A percentile compares a stretch with the other conserved stretches of the same genome.
phyloP scores from a whole-genome alignment of 352 stramenopile genomes.

The Phytophthora foliorum region DNA sequence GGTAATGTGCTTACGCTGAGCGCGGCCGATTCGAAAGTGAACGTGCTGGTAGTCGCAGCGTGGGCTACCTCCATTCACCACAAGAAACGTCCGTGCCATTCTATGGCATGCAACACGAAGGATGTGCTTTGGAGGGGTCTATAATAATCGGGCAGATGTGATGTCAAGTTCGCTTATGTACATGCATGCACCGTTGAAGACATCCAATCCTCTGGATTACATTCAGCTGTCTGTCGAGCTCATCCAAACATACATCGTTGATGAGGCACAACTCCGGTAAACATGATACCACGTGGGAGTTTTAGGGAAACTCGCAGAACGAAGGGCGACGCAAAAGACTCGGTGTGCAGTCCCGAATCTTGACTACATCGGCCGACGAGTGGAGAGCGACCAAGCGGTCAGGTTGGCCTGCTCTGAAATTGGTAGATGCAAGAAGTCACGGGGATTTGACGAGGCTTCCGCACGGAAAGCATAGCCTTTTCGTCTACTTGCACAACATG shows the following conservation, averaged over 20 bases:
- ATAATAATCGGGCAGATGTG: constrained; percentile 21
- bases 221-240: neutral
- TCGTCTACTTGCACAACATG: too few relatives aligned
- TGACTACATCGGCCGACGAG: too few relatives aligned
- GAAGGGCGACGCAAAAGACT: too few relatives aligned
- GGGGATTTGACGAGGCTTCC: too few relatives aligned
- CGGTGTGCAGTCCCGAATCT: too few relatives aligned
- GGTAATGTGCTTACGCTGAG: neutral
- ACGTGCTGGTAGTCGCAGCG: neutral
- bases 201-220: constrained; percentile 24
- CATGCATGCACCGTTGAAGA: neutral
- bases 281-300: too few relatives aligned
- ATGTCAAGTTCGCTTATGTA: constrained; percentile 2
- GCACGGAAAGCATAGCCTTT: too few relatives aligned
- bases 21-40: neutral
- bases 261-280: too few relatives aligned
- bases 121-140: constrained; percentile 2
- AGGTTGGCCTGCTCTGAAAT: too few relatives aligned
- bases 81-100: neutral
- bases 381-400: too few relatives aligned
- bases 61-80: neutral
- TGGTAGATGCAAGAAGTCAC: too few relatives aligned
- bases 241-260: neutral
- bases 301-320: too few relatives aligned
- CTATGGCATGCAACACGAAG: constrained; percentile 1